Evolutionary conservation across 768 basidiomycete species (phyloP).

Genomic region (Cystofilobasidium macerans): DNA sequence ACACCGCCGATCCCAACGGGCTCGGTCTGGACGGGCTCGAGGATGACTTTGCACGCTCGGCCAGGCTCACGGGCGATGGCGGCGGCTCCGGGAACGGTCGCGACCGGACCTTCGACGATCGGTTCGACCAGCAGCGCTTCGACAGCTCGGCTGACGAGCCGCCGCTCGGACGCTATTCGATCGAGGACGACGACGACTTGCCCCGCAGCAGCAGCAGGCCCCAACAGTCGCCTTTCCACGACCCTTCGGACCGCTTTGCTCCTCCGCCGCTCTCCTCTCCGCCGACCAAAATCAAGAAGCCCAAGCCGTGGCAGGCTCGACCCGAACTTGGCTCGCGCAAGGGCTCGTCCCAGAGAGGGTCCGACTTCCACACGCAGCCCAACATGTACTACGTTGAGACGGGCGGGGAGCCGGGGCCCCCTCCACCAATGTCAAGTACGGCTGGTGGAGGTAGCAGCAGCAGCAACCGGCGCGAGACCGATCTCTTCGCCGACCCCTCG

Average conservation of each 20-base stretch:
- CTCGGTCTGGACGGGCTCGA: not conserved
- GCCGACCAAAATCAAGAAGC: slow-evolving; percentile 7
- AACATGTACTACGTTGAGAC: not conserved
- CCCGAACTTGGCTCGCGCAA: too few species aligned
- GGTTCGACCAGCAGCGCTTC: not conserved
- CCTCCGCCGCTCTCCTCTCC: not conserved
- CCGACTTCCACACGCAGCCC: not conserved
- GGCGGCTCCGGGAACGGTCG: not conserved
- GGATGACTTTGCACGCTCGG: not conserved
- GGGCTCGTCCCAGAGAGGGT: not conserved
- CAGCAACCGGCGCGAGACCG: too few species aligned
- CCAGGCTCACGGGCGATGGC: not conserved
- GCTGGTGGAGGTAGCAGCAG: too few species aligned
- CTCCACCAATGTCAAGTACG: too few species aligned
- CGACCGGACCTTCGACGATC: not conserved
- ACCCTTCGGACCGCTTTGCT: not conserved
- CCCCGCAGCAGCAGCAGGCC: not conserved
- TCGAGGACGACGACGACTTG: not conserved
- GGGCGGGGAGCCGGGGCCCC: too few species aligned
- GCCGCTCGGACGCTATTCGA: too few species aligned
- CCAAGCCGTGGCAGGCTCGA: too few species aligned
- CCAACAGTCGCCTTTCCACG: not conserved
- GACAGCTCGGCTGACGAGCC: too few species aligned
- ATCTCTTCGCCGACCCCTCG: not conserved
- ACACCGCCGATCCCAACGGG: too few species aligned